These are phyloP conservation scores for Cyamopsis tetragonoloba DNA, from an alignment of 306 rosid species.

Conservation along the genomic window DNA sequence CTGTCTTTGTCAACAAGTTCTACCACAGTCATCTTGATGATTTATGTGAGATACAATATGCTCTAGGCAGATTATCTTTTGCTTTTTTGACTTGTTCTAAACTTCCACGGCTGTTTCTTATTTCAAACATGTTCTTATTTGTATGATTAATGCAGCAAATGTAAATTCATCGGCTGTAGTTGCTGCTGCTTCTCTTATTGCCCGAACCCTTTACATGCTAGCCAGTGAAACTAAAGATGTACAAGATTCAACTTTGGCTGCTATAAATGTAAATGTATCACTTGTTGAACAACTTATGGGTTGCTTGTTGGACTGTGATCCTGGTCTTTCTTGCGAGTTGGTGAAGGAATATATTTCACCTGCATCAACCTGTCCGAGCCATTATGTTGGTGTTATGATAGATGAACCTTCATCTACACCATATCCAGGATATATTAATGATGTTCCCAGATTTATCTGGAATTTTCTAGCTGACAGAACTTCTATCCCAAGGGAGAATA, in stretches of 20 bases:
- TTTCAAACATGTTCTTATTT: slow-evolving; percentile 19
- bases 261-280: slow-evolving; percentile 69
- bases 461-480: slow-evolving; percentile 85
- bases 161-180: slow-evolving; percentile 76
- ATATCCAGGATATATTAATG: slow-evolving; percentile 52
- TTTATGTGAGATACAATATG: slow-evolving; percentile 47
- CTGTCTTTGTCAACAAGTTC: slow-evolving; percentile 68
- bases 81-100: neutral
- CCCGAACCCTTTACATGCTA: slow-evolving; percentile 78
- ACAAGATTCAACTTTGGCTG: slow-evolving; percentile 47
- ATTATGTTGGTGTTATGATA: slow-evolving; percentile 77
- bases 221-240: slow-evolving; percentile 47
- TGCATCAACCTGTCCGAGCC: slow-evolving; percentile 66
- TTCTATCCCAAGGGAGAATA: slow-evolving; percentile 45
- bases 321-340: slow-evolving; percentile 88
- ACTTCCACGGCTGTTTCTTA: neutral
- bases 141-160: slow-evolving; percentile 55
- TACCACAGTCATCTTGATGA: slow-evolving; percentile 90
- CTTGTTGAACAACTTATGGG: slow-evolving; percentile 75
- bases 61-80: slow-evolving; percentile 7
- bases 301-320: slow-evolving; percentile 74
- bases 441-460: slow-evolving; percentile 83
- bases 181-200: slow-evolving; percentile 88
- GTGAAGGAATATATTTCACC: slow-evolving; percentile 78
- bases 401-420: slow-evolving; percentile 80